Percentiles rank a stretch among this genome's conserved stretches.
phyloP scores from a whole-genome alignment of 1,284 basidiomycete genomes.

The Trichosporon faecale region DNA sequence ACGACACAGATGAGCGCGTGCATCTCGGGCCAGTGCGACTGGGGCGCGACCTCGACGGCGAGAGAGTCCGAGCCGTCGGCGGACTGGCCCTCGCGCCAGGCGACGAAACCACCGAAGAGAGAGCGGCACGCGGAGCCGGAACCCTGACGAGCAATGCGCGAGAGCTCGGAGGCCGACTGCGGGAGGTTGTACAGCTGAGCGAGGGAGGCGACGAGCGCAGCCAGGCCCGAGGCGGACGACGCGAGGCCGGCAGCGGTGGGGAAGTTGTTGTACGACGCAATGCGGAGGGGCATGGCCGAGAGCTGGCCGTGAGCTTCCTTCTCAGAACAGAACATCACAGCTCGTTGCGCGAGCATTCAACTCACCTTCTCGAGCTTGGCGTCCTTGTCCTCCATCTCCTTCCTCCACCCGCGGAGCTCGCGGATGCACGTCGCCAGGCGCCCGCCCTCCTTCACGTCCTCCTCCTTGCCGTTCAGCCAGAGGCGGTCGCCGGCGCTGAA shows the following conservation, averaged over 20 bases:
- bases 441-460: constrained; percentile 77
- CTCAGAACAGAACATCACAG: background rate
- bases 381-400: constrained; percentile 68
- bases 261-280: constrained; percentile 97
- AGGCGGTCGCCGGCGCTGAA: constrained; percentile 71
- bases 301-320: constrained; percentile 56
- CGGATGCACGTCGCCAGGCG: constrained; percentile 79
- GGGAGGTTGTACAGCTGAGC: constrained; percentile 81
- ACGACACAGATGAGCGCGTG: constrained; percentile 98
- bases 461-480: constrained; percentile 92
- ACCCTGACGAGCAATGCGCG: constrained; percentile 91
- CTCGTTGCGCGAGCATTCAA: background rate
- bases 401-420: constrained; percentile 78
- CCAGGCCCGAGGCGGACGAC: constrained; percentile 94
- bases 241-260: constrained; percentile 97
- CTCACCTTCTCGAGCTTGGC: constrained; percentile 64
- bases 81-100: constrained; percentile 78
- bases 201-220: constrained; percentile 87
- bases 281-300: constrained; percentile 71
- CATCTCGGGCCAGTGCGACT: constrained; percentile 88
- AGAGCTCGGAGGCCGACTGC: constrained; percentile 67
- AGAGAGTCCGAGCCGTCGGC: constrained; percentile 78
- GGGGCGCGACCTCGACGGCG: constrained; percentile 81
- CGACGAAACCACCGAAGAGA: constrained; percentile 94
- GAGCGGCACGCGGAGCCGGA: constrained; percentile 97